These are phyloP conservation scores for Termitomyces sp. DNA, from an alignment of 768 basidiomycete species.

Conservation along the genomic window DNA sequence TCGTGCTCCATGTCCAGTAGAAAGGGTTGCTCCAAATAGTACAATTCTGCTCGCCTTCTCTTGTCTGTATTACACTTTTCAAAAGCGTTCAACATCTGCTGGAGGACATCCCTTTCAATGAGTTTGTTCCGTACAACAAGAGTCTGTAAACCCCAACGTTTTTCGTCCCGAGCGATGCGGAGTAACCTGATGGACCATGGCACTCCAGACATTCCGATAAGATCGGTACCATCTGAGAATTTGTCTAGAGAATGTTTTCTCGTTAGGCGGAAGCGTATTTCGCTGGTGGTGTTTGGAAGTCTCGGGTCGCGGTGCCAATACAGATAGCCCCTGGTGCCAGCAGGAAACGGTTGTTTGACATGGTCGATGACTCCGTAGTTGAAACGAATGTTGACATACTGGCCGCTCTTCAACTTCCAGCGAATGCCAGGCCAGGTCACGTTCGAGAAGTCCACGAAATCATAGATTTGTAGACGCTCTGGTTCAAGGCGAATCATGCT, in stretches of 20 bases:
- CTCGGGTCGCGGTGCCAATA: constrained; percentile 1
- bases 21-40: constrained; percentile 2
- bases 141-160: neutral
- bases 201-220: neutral
- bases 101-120: neutral
- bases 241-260: neutral
- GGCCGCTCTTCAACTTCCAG: neutral
- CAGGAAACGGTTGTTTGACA: neutral
- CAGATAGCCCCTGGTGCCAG: neutral
- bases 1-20: neutral
- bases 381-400: neutral
- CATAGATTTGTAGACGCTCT: neutral
- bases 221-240: neutral
- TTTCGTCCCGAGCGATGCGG: neutral
- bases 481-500: neutral
- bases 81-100: neutral
- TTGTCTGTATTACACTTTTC: neutral
- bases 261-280: neutral
- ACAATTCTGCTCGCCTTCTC: neutral
- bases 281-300: neutral
- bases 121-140: neutral
- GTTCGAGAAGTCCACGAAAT: neutral
- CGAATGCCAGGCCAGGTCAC: neutral
- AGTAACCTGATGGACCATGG: neutral
- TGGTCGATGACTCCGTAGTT: neutral